phyloP scores from a whole-genome alignment of 495 filamentous ascomycete species.

The Tuber microsphaerosporum region DNA sequence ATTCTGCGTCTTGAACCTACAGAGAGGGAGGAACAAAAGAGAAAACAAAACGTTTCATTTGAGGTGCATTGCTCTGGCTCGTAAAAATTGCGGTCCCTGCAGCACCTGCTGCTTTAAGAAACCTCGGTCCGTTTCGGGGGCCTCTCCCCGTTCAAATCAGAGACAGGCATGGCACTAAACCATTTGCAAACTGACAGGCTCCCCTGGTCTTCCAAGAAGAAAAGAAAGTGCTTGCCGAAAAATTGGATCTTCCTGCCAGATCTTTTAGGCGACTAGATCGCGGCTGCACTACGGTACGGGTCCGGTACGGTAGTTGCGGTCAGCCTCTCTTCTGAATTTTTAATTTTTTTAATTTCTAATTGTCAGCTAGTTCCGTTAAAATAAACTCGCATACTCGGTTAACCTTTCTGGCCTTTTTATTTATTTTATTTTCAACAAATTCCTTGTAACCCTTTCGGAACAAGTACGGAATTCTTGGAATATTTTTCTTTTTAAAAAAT shows the following conservation, averaged over 20 bases:
- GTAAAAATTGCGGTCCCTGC: not conserved
- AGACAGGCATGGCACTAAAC: not conserved
- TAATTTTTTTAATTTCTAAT: not conserved
- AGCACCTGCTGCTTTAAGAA: not conserved
- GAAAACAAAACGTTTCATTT: not conserved
- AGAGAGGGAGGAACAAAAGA: not conserved
- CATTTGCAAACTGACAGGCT: not conserved
- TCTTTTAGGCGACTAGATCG: not conserved
- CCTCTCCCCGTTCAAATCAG: not conserved
- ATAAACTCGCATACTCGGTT: not conserved
- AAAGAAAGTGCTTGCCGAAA: not conserved
- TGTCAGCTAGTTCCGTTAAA: not conserved
- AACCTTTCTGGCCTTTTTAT: not conserved
- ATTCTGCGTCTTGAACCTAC: not conserved
- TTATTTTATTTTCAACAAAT: not conserved
- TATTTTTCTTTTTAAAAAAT: not conserved
- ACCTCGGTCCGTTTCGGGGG: not conserved
- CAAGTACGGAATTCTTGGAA: not conserved
- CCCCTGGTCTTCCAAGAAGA: not conserved
- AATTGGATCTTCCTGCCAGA: slow-evolving; percentile 1
- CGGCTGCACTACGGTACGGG: slow-evolving; percentile 1
- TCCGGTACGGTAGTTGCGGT: slow-evolving; percentile 4
- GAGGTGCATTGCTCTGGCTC: not conserved
- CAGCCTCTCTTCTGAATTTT: not conserved
- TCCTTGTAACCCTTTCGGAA: not conserved